These are phyloP conservation scores for Croton laevigatus DNA, from an alignment of 441 rosid genomes.

Conservation along the genomic window DNA sequence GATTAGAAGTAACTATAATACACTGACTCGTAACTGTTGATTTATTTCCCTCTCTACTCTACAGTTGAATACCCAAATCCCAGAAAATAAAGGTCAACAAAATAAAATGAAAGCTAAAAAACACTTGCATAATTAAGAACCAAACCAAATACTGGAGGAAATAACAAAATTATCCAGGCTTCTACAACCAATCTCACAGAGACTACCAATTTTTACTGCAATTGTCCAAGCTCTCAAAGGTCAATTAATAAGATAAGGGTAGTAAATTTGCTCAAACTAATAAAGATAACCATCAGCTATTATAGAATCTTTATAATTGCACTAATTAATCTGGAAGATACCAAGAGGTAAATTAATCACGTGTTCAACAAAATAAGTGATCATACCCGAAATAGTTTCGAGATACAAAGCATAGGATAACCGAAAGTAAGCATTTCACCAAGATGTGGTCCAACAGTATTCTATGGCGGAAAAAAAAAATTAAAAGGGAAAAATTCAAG, in stretches of 20 bases:
- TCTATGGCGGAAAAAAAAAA: not conserved
- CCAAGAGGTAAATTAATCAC: not conserved
- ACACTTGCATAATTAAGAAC: not conserved
- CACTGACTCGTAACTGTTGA: not conserved
- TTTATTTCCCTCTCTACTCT: not conserved
- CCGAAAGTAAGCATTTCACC: not conserved
- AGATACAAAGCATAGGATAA: not conserved
- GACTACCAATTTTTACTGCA: not conserved
- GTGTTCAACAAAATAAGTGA: not conserved
- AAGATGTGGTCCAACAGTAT: not conserved
- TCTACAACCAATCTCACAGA: not conserved
- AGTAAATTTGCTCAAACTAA: not conserved
- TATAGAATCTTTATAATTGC: not conserved
- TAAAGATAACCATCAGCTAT: not conserved
- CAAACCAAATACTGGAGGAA: not conserved
- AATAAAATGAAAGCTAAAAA: not conserved
- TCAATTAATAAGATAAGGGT: too few relatives aligned
- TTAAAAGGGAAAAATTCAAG: not conserved
- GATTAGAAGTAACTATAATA: not conserved
- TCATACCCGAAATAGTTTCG: constrained; percentile 1
- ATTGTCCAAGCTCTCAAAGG: not conserved
- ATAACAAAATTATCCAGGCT: not conserved
- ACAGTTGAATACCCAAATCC: not conserved
- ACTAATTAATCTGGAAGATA: constrained; percentile 7
- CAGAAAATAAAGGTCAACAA: not conserved